Base-by-base conservation (phyloP, 208 protist genomes). In the Trypanosoma platydactyli region DNA sequence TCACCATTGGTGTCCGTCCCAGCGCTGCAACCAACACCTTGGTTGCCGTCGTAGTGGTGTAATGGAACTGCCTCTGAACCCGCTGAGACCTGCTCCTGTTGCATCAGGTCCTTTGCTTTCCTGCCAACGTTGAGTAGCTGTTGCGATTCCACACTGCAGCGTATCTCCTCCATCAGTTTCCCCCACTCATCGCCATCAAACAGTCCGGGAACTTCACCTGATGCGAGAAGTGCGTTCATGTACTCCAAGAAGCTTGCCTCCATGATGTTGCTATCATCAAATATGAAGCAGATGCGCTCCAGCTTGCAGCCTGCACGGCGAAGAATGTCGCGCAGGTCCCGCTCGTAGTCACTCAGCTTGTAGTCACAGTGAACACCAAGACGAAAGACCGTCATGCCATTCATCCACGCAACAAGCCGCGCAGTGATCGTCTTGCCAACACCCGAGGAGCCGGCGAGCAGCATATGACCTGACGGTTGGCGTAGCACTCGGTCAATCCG, bases 161-260 rank as follows among this genome's bases (percentile, higher is more conserved):
- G 80, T 24, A 90, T 84, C 44, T 89, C 84, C 42, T 89, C 88
- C 86, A 99, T 98, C 11, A 99, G 85, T 51, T 92, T 84, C 6
- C 80, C 64, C 80, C 95, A 98, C 68, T 99, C 98, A 18, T 99
- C 98, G 12, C 97, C 99, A 49, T 99, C 98, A 84, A 99, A 99
- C 5, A 99, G 87, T 22, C 98, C 98, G 1, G 98, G 98, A 76
- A 94, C 98, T 87, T 95, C 94, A 41, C 98, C 98, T 29, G 89
- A 97, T n/a, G 99, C 98, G 24, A 99, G 86, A 4, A 99, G 82
- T 16, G 98, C 98, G 77, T 99, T 99, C 93, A 99, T 99, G 79
- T 98, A 97, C 80, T 99, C 98, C 16, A 99, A 87, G 81, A 99
- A 99, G 57, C 88, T 93, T 22, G 98, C 86, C 70, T 99, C 92